Evolutionary conservation across 2,329 filamentous ascomycete species (phyloP).

Genomic region (Pseudogymnoascus sp.): DNA sequence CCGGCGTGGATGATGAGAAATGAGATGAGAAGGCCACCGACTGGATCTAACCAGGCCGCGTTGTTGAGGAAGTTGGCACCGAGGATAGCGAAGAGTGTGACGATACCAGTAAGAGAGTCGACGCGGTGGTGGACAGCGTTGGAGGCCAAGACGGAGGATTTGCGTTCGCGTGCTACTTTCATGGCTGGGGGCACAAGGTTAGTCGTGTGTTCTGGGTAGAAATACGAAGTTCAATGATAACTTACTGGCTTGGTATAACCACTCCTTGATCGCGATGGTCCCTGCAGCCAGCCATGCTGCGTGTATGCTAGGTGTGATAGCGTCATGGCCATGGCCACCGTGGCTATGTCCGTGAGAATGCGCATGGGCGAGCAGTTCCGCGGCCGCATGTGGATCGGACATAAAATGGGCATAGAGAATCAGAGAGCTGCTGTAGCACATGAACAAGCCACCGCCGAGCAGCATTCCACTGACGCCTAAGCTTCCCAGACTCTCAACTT

Average conservation of each 20-base stretch:
- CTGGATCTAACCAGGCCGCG: constrained; percentile 87
- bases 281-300: constrained; percentile 90
- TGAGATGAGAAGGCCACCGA: constrained; percentile 87
- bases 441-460: constrained; percentile 80
- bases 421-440: constrained; percentile 71
- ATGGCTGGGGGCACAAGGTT: constrained; percentile 54
- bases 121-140: constrained; percentile 96
- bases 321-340: constrained; percentile 54
- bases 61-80: constrained; percentile 80
- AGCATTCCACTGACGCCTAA: constrained; percentile 89
- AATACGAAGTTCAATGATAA: constrained; percentile 21
- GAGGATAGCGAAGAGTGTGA: constrained; percentile 80
- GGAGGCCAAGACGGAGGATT: constrained; percentile 89
- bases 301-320: constrained; percentile 72
- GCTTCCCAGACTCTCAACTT: constrained; percentile 92
- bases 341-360: constrained; percentile 54
- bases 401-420: constrained; percentile 66
- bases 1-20: constrained; percentile 89
- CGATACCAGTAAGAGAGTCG: constrained; percentile 90
- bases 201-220: constrained; percentile 4
- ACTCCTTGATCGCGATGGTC: constrained; percentile 89
- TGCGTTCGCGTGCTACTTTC: constrained; percentile 89
- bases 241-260: constrained; percentile 93
- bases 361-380: constrained; percentile 44
- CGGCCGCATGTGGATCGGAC: constrained; percentile 50